phyloP scores from a whole-genome alignment of 176 grass and related monocot species.

The Themeda triandra region DNA sequence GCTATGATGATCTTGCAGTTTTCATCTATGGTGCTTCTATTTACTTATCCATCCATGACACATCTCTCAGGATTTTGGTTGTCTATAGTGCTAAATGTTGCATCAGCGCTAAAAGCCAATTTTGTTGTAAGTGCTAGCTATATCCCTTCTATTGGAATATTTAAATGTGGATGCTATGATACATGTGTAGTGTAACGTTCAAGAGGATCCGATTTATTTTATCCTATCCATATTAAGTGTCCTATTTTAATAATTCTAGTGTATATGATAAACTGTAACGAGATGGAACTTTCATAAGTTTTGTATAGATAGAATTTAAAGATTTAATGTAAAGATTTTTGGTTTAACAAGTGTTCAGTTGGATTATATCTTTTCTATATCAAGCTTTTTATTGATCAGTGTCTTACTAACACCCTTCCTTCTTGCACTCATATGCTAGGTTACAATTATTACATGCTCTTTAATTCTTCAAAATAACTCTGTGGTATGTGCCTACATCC shows the following conservation, averaged over 20 bases:
- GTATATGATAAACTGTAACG: not conserved
- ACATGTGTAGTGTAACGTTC: not conserved
- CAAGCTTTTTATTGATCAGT: not conserved
- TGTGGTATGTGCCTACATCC: slow-evolving; percentile 29
- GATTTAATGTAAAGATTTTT: too few relatives aligned
- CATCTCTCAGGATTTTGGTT: not conserved
- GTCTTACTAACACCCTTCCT: not conserved
- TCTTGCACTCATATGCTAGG: slow-evolving; percentile 19
- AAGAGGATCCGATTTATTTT: not conserved
- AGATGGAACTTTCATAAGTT: not conserved
- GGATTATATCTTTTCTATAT: not conserved
- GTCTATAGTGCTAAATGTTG: not conserved
- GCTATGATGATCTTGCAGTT: not conserved
- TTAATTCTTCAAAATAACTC: slow-evolving; percentile 51
- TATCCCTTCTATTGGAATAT: not conserved
- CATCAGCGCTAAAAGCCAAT: not conserved
- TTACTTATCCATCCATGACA: not conserved
- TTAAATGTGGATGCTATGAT: not conserved
- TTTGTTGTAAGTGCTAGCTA: not conserved
- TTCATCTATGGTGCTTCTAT: not conserved
- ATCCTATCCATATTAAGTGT: not conserved
- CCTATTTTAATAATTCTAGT: not conserved
- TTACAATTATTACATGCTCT: slow-evolving; percentile 33
- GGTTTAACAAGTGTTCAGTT: too few relatives aligned
- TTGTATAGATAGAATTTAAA: not conserved